Conservation (phyloP, 805 yeast genomes). For the Teunomyces tritomae region DNA sequence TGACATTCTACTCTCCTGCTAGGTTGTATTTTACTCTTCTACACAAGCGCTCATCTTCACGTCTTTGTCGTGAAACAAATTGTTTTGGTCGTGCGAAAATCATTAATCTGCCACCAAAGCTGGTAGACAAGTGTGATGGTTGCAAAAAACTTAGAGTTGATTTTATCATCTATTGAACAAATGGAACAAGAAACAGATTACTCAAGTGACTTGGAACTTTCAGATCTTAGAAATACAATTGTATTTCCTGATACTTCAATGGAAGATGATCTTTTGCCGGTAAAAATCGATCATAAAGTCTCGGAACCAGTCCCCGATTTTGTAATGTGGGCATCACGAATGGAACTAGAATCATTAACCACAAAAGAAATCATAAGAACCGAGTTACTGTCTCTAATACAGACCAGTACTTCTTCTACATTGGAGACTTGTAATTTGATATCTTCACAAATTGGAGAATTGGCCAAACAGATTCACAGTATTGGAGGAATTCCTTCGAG, state of each 20-base stretch:
- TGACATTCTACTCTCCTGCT: slow-evolving; percentile 9
- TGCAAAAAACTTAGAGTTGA: background rate
- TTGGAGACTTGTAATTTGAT: background rate
- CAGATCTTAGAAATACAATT: background rate
- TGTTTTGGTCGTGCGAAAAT: background rate
- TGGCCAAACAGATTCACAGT: background rate
- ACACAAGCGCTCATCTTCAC: background rate
- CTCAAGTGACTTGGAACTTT: slow-evolving; percentile 18
- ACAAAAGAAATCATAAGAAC: slow-evolving; percentile 14
- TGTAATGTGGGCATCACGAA: slow-evolving; percentile 27
- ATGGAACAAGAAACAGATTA: slow-evolving; percentile 17
- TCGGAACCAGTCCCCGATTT: slow-evolving; percentile 8
- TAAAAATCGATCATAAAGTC: background rate
- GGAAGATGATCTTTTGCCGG: background rate
- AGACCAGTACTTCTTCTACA: background rate
- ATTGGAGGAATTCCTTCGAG: background rate
- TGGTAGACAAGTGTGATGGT: background rate
- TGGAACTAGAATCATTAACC: slow-evolving; percentile 29
- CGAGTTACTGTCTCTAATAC: background rate
- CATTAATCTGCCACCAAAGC: background rate
- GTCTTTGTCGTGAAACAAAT: background rate
- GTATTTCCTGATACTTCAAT: background rate
- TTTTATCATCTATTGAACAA: background rate
- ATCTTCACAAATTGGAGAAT: background rate
- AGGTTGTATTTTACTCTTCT: background rate